Evolutionary conservation across 1,284 basidiomycete species (phyloP).

Genomic region (Boletus sp.): DNA sequence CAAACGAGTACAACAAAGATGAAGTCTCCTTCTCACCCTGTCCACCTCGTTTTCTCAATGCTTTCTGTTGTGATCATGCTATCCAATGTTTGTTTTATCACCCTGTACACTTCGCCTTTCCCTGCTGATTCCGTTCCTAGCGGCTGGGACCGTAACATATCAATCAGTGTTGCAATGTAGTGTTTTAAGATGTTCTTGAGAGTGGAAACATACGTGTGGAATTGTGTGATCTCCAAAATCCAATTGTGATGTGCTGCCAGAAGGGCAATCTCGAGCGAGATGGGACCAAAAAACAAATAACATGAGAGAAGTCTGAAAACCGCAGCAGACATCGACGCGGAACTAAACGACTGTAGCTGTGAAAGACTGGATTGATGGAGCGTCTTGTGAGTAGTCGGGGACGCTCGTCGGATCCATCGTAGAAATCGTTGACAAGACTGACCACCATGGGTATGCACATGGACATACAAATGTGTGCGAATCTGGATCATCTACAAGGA

Average conservation of each 20-base stretch:
- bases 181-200: slow-evolving; percentile 12
- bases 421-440: slow-evolving; percentile 4
- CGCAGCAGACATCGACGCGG: slow-evolving; percentile 23
- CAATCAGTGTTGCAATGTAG: slow-evolving; percentile 14
- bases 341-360: slow-evolving; percentile 34
- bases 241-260: no score
- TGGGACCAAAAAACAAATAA: slow-evolving; percentile 19
- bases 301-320: slow-evolving; percentile 16
- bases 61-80: slow-evolving; percentile 12
- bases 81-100: not conserved
- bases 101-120: not conserved
- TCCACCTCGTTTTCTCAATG: not conserved
- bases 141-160: slow-evolving; percentile 12
- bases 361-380: slow-evolving; percentile 23
- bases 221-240: slow-evolving; percentile 11
- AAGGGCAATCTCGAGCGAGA: slow-evolving; percentile 12
- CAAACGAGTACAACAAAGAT: slow-evolving; percentile 1
- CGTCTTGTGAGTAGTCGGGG: slow-evolving; percentile 8
- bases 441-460: slow-evolving; percentile 32
- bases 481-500: slow-evolving; percentile 23
- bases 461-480: slow-evolving; percentile 18
- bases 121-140: not conserved
- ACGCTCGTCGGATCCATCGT: not conserved
- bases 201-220: slow-evolving; percentile 10
- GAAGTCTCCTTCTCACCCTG: not conserved